Evolutionary conservation across 2,329 filamentous ascomycete species (phyloP).

Genomic region (Fonsecaea monophora): DNA sequence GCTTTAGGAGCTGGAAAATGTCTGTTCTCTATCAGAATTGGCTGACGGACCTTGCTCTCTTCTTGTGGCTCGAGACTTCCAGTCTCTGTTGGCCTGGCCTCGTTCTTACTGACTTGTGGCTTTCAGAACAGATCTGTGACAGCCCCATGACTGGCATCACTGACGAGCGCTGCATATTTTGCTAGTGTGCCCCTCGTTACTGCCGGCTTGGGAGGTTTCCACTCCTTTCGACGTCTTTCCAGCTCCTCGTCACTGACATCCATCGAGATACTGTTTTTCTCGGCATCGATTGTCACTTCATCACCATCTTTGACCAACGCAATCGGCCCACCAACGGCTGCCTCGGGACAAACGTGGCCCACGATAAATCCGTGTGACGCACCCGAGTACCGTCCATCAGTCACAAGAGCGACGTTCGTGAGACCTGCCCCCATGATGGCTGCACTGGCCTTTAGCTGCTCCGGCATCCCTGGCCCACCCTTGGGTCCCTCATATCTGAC

Average conservation of each 20-base stretch:
- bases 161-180: constrained; percentile 87
- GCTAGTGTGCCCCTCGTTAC: constrained; percentile 85
- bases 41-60: not conserved
- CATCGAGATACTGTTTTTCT: constrained; percentile 75
- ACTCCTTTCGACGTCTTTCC: constrained; percentile 65
- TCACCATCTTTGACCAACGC: constrained; percentile 82
- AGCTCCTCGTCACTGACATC: constrained; percentile 76
- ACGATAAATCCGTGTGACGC: constrained; percentile 93
- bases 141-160: constrained; percentile 89
- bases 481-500: constrained; percentile 94
- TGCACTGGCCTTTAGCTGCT: constrained; percentile 85
- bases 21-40: not conserved
- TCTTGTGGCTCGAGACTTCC: not conserved
- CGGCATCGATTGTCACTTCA: constrained; percentile 82
- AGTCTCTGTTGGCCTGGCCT: not conserved
- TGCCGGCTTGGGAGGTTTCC: constrained; percentile 73
- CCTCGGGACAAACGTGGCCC: constrained; percentile 90
- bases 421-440: constrained; percentile 92
- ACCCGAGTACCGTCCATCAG: constrained; percentile 87
- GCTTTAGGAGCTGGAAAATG: not conserved
- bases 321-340: constrained; percentile 85
- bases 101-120: not conserved
- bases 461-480: constrained; percentile 94
- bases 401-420: constrained; percentile 86
- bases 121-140: constrained; percentile 75